Base-by-base conservation (phyloP, 371 early-diverging fungal species). In the Apophysomyces variabilis region DNA sequence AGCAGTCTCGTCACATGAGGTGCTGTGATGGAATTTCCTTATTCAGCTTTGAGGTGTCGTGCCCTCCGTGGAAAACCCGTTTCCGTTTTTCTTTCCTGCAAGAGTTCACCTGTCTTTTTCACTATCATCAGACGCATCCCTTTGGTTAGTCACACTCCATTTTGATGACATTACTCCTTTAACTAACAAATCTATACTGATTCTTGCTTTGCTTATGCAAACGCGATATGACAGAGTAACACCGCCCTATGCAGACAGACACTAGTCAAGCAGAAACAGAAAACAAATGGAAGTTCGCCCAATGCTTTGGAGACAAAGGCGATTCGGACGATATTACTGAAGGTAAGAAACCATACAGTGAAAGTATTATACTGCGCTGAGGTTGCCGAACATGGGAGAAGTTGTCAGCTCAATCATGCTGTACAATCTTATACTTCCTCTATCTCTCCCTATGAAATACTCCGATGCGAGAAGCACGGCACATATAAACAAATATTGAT, bases 261-360 rank as follows among this genome's bases (percentile, higher is more conserved):
- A 21, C 57, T 26, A 57, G 64, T 41, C 18, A 54, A 18, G 56
- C 57, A n/a, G 64, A 64, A 47, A 38, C 57, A 37, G 94, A 94
- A 69, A 78, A 85, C 69, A 87, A 88, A 38, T 97, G 98, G 98
- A 95, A 91, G 74, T 97, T 97, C 78, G 95, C 98, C 58, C 99
- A 99, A 80, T 98, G 97, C 84, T 99, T 99, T 88, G 99, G 98
- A 64, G 99, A 99, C 82, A 99, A 99, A 79, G 96, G 96, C 54
- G 99, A 99, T 64, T 90, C 95, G 60, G 95, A 96, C 66, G 98
- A 98, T 83, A 93, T 99, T 64, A 96, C 97, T 47, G 98, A 98
- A 89, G 98, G 98, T 96, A 89, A 78, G 13, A 12, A 50, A 50
- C 16, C 54, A 50, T 50, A 35, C 21, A 50, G 21, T 26, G n/a